phyloP scores from a whole-genome alignment of 805 yeast species.

The Spathaspora boniae region DNA sequence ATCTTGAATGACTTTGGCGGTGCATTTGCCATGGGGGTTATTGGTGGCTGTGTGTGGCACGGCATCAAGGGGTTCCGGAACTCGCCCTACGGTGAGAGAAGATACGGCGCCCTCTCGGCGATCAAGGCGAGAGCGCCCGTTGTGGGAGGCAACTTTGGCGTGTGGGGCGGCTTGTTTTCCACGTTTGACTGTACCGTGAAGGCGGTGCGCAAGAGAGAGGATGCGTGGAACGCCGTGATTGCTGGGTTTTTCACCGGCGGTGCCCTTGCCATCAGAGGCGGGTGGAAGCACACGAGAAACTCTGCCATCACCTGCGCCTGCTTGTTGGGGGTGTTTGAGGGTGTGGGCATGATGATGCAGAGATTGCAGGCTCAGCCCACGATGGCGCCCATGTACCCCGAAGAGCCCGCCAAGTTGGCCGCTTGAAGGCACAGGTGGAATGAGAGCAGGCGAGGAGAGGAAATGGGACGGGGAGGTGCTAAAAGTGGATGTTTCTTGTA shows the following conservation, averaged over 20 bases:
- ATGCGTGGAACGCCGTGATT: slow-evolving; percentile 96
- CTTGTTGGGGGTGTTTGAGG: slow-evolving; percentile 93
- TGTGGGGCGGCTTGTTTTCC: slow-evolving; percentile 98
- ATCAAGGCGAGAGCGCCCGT: slow-evolving; percentile 97
- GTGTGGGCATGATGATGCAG: slow-evolving; percentile 95
- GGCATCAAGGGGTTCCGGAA: slow-evolving; percentile 98
- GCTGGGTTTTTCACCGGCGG: slow-evolving; percentile 99
- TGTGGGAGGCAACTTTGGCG: slow-evolving; percentile 98
- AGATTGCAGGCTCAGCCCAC: slow-evolving; percentile 79
- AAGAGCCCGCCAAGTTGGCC: slow-evolving; percentile 34
- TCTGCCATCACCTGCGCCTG: slow-evolving; percentile 98
- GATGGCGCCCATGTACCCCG: slow-evolving; percentile 44
- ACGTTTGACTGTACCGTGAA: slow-evolving; percentile 94
- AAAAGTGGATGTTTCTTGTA: no score
- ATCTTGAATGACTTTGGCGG: slow-evolving; percentile 97
- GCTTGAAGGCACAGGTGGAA: no score
- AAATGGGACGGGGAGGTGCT: no score
- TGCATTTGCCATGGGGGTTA: slow-evolving; percentile 98
- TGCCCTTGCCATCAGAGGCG: slow-evolving; percentile 96
- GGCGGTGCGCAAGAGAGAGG: slow-evolving; percentile 95
- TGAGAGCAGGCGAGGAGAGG: no score
- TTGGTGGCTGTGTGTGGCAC: slow-evolving; percentile 99
- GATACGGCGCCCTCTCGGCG: slow-evolving; percentile 84
- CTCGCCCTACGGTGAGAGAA: slow-evolving; percentile 95
- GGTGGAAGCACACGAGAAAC: slow-evolving; percentile 94